These are phyloP conservation scores for Acrocalymma vagum DNA, from an alignment of 2,329 filamentous ascomycete genomes.

Conservation along the genomic window DNA sequence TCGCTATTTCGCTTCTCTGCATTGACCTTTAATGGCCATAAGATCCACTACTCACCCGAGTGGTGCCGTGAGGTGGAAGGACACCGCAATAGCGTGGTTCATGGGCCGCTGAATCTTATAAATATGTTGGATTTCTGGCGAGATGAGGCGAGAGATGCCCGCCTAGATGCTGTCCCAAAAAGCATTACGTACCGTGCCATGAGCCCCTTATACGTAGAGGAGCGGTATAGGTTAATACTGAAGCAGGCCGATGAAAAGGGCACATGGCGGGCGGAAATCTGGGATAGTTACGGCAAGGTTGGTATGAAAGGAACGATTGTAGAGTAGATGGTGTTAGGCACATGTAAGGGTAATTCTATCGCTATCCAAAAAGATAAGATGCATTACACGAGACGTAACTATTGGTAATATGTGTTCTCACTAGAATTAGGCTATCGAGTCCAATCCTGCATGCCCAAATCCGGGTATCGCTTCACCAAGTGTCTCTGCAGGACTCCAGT, in stretches of 20 bases:
- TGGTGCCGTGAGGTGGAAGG: slow-evolving; percentile 79
- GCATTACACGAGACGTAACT: no score
- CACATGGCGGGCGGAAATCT: slow-evolving; percentile 36
- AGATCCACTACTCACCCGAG: slow-evolving; percentile 81
- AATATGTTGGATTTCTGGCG: slow-evolving; percentile 47
- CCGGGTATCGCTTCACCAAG: slow-evolving; percentile 4
- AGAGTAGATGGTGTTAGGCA: no score
- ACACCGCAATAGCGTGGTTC: slow-evolving; percentile 78
- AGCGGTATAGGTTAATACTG: slow-evolving; percentile 39
- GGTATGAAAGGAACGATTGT: slow-evolving; percentile 40
- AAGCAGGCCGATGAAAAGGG: slow-evolving; percentile 12
- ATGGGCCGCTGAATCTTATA: slow-evolving; percentile 81
- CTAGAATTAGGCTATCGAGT: no score
- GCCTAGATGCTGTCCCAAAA: slow-evolving; percentile 28
- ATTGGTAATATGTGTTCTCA: no score
- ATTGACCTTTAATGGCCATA: slow-evolving; percentile 90
- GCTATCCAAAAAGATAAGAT: no score
- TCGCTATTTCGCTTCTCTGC: slow-evolving; percentile 92
- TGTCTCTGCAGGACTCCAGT: slow-evolving; percentile 29
- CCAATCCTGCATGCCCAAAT: neutral
- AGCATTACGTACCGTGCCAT: slow-evolving; percentile 41
- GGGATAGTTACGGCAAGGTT: slow-evolving; percentile 41
- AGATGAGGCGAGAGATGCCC: slow-evolving; percentile 25
- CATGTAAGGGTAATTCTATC: no score
- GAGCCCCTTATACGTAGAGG: slow-evolving; percentile 41